Percentiles rank a stretch among this genome's conserved stretches.
These are phyloP conservation scores for Podila horticola DNA, from an alignment of 192 early-diverging fungal species.

Conservation along the genomic window DNA sequence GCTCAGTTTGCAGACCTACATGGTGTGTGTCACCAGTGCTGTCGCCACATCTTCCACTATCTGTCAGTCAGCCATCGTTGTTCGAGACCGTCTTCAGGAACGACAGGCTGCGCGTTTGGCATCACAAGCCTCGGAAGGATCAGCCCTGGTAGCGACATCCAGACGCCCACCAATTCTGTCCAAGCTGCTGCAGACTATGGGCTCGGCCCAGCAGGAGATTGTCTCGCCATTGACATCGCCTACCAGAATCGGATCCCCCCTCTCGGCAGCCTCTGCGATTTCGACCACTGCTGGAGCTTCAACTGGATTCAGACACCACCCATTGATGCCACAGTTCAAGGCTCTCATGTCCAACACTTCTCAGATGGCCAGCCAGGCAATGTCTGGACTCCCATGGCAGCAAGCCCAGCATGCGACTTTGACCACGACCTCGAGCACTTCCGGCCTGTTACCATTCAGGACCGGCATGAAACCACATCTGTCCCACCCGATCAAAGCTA, in stretches of 20 bases:
- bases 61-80: slow-evolving; percentile 22
- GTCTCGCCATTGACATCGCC: slow-evolving; percentile 12
- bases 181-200: background rate
- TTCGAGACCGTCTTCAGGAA: background rate
- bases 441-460: slow-evolving; percentile 5
- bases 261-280: slow-evolving; percentile 7
- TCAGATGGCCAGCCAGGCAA: slow-evolving; percentile 7
- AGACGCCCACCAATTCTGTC: background rate
- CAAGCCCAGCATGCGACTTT: slow-evolving; percentile 34
- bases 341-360: slow-evolving; percentile 18
- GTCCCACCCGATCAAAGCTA: background rate
- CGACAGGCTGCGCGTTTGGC: background rate
- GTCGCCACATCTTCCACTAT: slow-evolving; percentile 26
- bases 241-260: background rate
- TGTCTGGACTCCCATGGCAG: slow-evolving; percentile 23
- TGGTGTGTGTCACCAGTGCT: slow-evolving; percentile 35
- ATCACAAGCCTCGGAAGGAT: background rate
- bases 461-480: slow-evolving; percentile 1
- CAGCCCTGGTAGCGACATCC: background rate
- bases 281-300: background rate
- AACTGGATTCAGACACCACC: background rate
- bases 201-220: background rate
- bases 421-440: slow-evolving; percentile 19
- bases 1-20: slow-evolving; percentile 18
- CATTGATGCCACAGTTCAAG: slow-evolving; percentile 31